Evolutionary conservation across 768 basidiomycete genomes (phyloP).

Genomic region (Crepidotus variabilis): DNA sequence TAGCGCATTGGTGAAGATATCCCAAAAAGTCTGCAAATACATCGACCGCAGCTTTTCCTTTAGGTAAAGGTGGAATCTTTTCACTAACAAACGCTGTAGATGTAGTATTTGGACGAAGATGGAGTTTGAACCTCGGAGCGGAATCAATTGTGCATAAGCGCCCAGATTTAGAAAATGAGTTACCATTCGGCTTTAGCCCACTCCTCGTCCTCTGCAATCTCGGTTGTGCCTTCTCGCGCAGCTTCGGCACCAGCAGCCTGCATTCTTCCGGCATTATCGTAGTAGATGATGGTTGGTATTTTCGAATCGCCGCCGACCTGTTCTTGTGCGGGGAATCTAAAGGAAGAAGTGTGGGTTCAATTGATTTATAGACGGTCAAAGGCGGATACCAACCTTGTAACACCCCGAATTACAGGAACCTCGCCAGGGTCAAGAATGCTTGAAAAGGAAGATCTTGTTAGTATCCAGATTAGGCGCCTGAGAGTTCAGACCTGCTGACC

Average conservation of each 20-base stretch:
- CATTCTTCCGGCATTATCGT: slow-evolving; percentile 33
- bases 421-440: slow-evolving; percentile 37
- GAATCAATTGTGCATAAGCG: neutral
- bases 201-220: slow-evolving; percentile 37
- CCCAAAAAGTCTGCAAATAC: slow-evolving; percentile 45
- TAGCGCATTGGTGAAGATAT: slow-evolving; percentile 42
- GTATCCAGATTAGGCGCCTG: neutral
- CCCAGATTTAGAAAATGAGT: slow-evolving; percentile 19
- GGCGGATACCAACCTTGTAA: slow-evolving; percentile 14
- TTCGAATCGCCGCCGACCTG: slow-evolving; percentile 39
- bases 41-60: slow-evolving; percentile 32
- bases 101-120: slow-evolving; percentile 24
- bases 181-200: slow-evolving; percentile 47
- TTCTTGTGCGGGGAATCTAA: slow-evolving; percentile 42
- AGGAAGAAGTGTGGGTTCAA: neutral
- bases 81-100: slow-evolving; percentile 4
- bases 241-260: slow-evolving; percentile 44
- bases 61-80: slow-evolving; percentile 36
- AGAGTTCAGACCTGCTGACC: slow-evolving; percentile 12
- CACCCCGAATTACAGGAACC: slow-evolving; percentile 18
- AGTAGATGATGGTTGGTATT: slow-evolving; percentile 44
- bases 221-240: slow-evolving; percentile 28
- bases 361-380: neutral
- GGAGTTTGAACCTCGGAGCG: slow-evolving; percentile 23
- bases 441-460: neutral